Evolutionary conservation across 208 protist species (phyloP).

Genomic region (Trypanosoma boissoni): DNA sequence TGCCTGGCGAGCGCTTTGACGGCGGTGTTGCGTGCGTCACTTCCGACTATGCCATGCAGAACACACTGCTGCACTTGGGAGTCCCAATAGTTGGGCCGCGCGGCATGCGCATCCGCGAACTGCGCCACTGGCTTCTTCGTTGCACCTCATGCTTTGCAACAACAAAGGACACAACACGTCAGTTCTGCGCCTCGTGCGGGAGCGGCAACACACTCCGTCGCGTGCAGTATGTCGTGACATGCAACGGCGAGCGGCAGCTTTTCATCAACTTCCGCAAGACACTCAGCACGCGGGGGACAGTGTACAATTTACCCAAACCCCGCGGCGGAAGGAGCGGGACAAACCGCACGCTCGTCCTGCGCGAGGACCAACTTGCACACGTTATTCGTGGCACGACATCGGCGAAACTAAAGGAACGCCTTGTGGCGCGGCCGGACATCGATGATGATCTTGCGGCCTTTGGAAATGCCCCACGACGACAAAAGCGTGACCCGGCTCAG

Average conservation of each 20-base stretch:
- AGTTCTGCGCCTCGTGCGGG: conserved; percentile 89
- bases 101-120: conserved; percentile 84
- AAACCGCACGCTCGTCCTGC: conserved; percentile 81
- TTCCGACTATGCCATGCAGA: conserved; percentile 96
- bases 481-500: conserved; percentile 60
- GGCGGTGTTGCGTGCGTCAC: conserved; percentile 90
- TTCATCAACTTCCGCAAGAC: conserved; percentile 87
- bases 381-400: conserved; percentile 64
- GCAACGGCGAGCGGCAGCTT: conserved; percentile 76
- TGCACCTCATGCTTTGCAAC: conserved; percentile 88
- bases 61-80: conserved; percentile 91
- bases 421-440: conserved; percentile 34
- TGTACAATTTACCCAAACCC: conserved; percentile 87
- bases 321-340: conserved; percentile 84
- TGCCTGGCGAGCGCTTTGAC: conserved; percentile 39
- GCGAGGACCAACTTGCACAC: conserved; percentile 89
- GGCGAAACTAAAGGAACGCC: conserved; percentile 52
- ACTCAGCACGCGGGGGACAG: conserved; percentile 83
- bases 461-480: conserved; percentile 52
- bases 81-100: conserved; percentile 83
- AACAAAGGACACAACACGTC: conserved; percentile 88
- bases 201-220: conserved; percentile 88
- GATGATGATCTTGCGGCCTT: conserved; percentile 75
- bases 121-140: conserved; percentile 89
- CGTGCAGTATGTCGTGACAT: conserved; percentile 89